Conservation (phyloP, 768 basidiomycete species). For the Termitomyces sp. region DNA sequence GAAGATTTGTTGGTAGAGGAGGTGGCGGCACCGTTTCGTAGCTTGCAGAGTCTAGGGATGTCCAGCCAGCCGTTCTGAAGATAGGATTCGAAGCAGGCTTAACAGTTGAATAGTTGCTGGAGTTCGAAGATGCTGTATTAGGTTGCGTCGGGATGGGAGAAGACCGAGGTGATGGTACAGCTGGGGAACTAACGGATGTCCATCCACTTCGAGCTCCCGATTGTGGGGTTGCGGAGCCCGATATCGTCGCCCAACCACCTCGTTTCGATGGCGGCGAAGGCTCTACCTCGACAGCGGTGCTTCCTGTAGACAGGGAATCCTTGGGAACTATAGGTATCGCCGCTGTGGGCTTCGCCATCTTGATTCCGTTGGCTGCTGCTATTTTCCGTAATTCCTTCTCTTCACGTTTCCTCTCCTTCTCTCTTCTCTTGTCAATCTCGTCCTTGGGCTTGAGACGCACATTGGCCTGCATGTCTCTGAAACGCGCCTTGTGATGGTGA, state of each 20-base stretch:
- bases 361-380: slow-evolving; percentile 79
- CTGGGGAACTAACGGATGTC: slow-evolving; percentile 37
- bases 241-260: slow-evolving; percentile 47
- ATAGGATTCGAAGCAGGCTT: slow-evolving; percentile 31
- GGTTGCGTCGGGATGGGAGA: slow-evolving; percentile 7
- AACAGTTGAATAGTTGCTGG: slow-evolving; percentile 11
- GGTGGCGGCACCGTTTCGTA: slow-evolving; percentile 21
- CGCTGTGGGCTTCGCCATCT: slow-evolving; percentile 45
- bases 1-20: slow-evolving; percentile 4
- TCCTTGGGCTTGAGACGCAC: slow-evolving; percentile 62
- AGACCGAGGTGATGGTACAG: slow-evolving; percentile 8
- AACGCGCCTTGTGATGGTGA: slow-evolving; percentile 81
- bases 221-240: slow-evolving; percentile 17
- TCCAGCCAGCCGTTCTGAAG: slow-evolving; percentile 66
- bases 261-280: slow-evolving; percentile 29
- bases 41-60: slow-evolving; percentile 54
- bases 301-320: slow-evolving; percentile 19
- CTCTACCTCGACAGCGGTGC: slow-evolving; percentile 24
- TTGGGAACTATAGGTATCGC: slow-evolving; percentile 13
- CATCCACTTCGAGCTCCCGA: slow-evolving; percentile 39
- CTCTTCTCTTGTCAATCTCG: slow-evolving; percentile 71
- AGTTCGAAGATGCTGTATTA: background rate
- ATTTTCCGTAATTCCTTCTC: slow-evolving; percentile 84
- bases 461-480: slow-evolving; percentile 78
- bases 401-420: slow-evolving; percentile 83